A percentile compares a stretch with the other conserved stretches of the same genome.
Conservation (phyloP, 306 rosid genomes). For the Dryas octopetala region DNA sequence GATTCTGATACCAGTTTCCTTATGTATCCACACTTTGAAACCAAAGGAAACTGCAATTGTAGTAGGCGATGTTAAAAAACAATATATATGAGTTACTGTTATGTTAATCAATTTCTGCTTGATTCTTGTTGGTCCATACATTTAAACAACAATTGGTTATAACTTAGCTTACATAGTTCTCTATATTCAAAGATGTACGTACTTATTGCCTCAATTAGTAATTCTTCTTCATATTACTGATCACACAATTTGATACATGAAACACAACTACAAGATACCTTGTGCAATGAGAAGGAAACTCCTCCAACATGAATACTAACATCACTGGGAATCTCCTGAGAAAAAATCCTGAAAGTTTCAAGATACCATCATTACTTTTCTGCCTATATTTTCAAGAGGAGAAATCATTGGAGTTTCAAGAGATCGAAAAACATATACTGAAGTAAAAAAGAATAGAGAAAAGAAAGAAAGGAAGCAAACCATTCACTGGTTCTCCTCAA, state of each 20-base stretch:
- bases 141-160: not conserved
- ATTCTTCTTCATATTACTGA: not conserved
- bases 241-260: conserved; percentile 9
- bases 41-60: conserved; percentile 77
- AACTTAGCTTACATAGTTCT: not conserved
- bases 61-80: not conserved
- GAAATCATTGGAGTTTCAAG: conserved; percentile 8
- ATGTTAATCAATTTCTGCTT: not conserved
- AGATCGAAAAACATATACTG: not conserved
- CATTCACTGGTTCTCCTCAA: conserved; percentile 94
- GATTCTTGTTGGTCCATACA: not conserved
- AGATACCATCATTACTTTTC: conserved; percentile 6
- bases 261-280: conserved; percentile 54
- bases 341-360: conserved; percentile 76
- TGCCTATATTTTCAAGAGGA: not conserved
- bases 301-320: conserved; percentile 71
- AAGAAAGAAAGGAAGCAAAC: conserved; percentile 39
- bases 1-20: conserved; percentile 82
- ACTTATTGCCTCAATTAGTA: not conserved
- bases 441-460: conserved; percentile 8
- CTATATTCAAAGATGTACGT: not conserved
- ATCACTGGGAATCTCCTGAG: conserved; percentile 97
- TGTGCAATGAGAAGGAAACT: conserved; percentile 76
- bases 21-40: conserved; percentile 79
- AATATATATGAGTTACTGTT: not conserved